These are phyloP conservation scores for Colletotrichum truncatum DNA, from an alignment of 2,329 filamentous ascomycete genomes.

Conservation along the genomic window DNA sequence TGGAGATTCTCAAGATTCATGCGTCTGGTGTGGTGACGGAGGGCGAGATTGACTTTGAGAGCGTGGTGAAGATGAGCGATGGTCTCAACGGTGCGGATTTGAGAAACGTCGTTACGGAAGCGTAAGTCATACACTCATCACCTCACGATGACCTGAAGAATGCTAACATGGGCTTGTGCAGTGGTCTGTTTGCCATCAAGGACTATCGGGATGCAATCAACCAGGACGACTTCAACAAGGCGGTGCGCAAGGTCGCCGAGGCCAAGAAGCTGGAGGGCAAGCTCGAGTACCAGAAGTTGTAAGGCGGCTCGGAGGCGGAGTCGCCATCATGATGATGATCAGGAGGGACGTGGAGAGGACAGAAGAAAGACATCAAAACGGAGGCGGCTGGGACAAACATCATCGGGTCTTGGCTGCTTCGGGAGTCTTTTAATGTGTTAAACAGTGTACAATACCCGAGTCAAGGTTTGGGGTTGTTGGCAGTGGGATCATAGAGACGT, in stretches of 20 bases:
- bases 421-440: slow-evolving; percentile 19
- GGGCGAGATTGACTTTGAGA: slow-evolving; percentile 98
- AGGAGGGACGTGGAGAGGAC: not conserved
- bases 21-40: slow-evolving; percentile 86
- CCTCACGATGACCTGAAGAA: slow-evolving; percentile 9
- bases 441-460: slow-evolving; percentile 31
- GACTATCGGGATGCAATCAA: slow-evolving; percentile 96
- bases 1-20: slow-evolving; percentile 99
- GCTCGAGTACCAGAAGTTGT: slow-evolving; percentile 96
- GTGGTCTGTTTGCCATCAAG: slow-evolving; percentile 97
- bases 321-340: not conserved
- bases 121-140: slow-evolving; percentile 70
- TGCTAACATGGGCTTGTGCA: slow-evolving; percentile 48
- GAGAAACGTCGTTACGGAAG: slow-evolving; percentile 97
- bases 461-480: slow-evolving; percentile 30
- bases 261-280: slow-evolving; percentile 99
- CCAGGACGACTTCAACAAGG: slow-evolving; percentile 99
- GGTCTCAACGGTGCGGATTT: slow-evolving; percentile 97
- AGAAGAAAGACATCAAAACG: not conserved
- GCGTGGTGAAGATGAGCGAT: slow-evolving; percentile 99
- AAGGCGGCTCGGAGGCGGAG: not conserved
- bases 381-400: not conserved
- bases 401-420: slow-evolving; percentile 3
- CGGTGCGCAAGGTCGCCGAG: slow-evolving; percentile 96
- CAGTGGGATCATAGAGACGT: slow-evolving; percentile 12